Base-by-base conservation (phyloP, 2,329 filamentous ascomycete genomes). In the Pseudogymnoascus sp. region DNA sequence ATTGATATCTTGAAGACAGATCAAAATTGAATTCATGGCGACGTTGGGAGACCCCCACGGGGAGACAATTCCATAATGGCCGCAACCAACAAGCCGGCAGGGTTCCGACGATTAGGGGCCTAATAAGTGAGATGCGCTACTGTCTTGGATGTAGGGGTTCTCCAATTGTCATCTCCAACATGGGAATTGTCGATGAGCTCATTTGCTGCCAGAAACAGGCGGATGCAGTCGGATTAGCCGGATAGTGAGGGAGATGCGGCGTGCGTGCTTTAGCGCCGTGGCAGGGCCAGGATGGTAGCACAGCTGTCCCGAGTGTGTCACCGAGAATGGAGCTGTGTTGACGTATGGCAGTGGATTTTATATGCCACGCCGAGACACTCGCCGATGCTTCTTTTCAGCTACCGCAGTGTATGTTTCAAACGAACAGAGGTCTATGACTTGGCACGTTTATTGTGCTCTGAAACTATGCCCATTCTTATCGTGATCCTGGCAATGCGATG, bases 181-280 rank as follows among this genome's bases (percentile, higher is more conserved):
- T 54, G 44, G 26, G 44, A 54, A 54, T 54, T 54, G 29, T 35
- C n/a, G 29, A 54, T 54, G 47, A 54, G 47, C 47, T 54, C 47
- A 54, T 54, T 54, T 33, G 47, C 47, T 54, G 29, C 9, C 17
- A n/a, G n/a, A 33, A 29, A 17, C 26, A 21, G 29, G 29, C 31
- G 9, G 47, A 54, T 17, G 47, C 47, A 33, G 29, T 33, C n/a
- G 47, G 47, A 54, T 54, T 54, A 54, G 47, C 29, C 29, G 29
- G 29, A 17, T 9, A 21, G 29, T 13, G 15, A 15, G 29, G 17
- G 35, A n/a, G 17, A 17, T 21, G 29, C 29, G 29, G 47, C 29
- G n/a, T 54, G 29, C 47, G 47, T 54, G 44, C 29, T 54, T 54
- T 54, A 54, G 47, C 47, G 47, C 47, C 47, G 15, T 54, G 47